phyloP scores from a whole-genome alignment of 2,329 filamentous ascomycete species.

The Fusarium nodosum region DNA sequence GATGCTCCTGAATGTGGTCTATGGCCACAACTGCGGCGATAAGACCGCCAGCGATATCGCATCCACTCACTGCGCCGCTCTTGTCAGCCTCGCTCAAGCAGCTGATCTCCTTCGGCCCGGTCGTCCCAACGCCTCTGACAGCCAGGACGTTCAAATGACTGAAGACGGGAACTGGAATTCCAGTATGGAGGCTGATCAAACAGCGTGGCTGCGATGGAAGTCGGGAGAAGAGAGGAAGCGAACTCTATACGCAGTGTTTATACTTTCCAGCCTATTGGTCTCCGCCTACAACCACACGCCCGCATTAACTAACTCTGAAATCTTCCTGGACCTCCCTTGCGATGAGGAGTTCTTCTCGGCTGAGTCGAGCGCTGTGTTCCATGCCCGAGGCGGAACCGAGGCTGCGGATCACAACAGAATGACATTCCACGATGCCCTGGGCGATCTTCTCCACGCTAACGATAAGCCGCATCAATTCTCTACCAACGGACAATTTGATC shows the following conservation, averaged over 20 bases:
- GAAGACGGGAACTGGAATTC: slow-evolving; percentile 65
- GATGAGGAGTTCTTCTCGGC: slow-evolving; percentile 93
- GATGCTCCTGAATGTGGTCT: slow-evolving; percentile 96
- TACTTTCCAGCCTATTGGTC: slow-evolving; percentile 89
- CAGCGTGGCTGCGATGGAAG: slow-evolving; percentile 88
- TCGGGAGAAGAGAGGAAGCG: slow-evolving; percentile 89
- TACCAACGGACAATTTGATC: slow-evolving; percentile 37
- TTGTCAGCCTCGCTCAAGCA: slow-evolving; percentile 91
- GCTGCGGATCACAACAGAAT: slow-evolving; percentile 77
- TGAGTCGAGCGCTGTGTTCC: slow-evolving; percentile 85
- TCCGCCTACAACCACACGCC: slow-evolving; percentile 94
- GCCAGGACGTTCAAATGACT: slow-evolving; percentile 70
- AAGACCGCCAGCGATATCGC: slow-evolving; percentile 92
- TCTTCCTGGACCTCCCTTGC: slow-evolving; percentile 88
- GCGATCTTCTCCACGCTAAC: slow-evolving; percentile 83
- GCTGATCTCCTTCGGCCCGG: slow-evolving; percentile 75
- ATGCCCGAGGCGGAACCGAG: slow-evolving; percentile 78
- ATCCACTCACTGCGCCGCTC: slow-evolving; percentile 88
- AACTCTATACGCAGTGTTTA: slow-evolving; percentile 91
- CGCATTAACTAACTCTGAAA: slow-evolving; percentile 93
- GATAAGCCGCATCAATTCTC: slow-evolving; percentile 68
- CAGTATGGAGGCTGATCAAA: slow-evolving; percentile 64
- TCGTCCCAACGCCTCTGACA: slow-evolving; percentile 61
- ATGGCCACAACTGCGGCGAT: slow-evolving; percentile 94
- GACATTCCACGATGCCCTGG: slow-evolving; percentile 86